These are phyloP conservation scores for Solanum chiquidenum DNA, from an alignment of 257 asterid genomes.

Conservation along the genomic window DNA sequence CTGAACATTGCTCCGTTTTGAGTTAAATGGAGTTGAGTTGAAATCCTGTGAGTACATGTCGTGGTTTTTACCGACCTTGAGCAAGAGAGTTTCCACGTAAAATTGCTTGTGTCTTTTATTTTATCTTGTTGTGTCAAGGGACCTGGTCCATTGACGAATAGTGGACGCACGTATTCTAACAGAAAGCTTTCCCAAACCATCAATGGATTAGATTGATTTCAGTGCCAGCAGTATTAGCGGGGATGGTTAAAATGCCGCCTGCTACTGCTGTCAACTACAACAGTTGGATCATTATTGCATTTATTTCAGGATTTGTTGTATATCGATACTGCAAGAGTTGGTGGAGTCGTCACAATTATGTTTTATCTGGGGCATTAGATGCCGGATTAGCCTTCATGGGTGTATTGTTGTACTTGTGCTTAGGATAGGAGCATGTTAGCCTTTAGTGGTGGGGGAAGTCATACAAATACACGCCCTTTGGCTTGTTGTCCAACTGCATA, in stretches of 20 bases:
- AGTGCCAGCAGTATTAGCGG: conserved; percentile 54
- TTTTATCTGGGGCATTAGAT: conserved; percentile 76
- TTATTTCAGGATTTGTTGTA: conserved; percentile 58
- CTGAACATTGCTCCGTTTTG: too few relatives aligned
- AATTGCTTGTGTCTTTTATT: too few relatives aligned
- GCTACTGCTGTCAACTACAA: conserved; percentile 80
- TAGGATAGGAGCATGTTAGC: conserved; percentile 47
- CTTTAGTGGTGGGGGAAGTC: conserved; percentile 82
- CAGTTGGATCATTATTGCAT: conserved; percentile 74
- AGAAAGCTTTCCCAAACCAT: conserved; percentile 48
- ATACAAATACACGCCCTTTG: conserved; percentile 61
- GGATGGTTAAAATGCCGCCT: conserved; percentile 71
- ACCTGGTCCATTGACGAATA: too few relatives aligned
- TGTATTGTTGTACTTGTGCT: conserved; percentile 53
- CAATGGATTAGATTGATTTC: conserved; percentile 46
- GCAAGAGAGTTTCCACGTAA: too few relatives aligned
- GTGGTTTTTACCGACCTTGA: too few relatives aligned
- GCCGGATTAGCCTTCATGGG: conserved; percentile 94
- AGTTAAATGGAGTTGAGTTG: too few relatives aligned
- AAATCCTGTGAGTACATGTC: too few relatives aligned
- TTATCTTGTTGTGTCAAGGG: too few relatives aligned
- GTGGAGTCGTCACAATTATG: conserved; percentile 83
- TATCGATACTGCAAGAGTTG: conserved; percentile 47
- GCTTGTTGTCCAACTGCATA: conserved; percentile 81
- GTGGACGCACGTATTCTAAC: neutral